Conservation (phyloP, 139 green algal species). For the Choricystis sp. region DNA sequence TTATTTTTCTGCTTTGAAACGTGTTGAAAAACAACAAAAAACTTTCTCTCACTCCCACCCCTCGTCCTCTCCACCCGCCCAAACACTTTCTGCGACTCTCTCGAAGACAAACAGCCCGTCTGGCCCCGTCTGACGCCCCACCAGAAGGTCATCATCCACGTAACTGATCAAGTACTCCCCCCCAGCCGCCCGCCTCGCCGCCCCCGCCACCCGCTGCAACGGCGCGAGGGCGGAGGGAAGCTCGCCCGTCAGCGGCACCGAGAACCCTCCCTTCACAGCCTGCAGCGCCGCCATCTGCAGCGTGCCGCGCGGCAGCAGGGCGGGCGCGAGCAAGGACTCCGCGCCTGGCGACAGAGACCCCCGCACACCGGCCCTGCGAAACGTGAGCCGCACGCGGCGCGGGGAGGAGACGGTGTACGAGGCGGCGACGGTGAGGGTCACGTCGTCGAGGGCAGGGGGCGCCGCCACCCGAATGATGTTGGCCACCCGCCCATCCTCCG, state of each 20-base stretch:
- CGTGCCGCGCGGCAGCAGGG: not conserved
- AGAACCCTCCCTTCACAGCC: not conserved
- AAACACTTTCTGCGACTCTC: too few species aligned
- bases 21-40: not conserved
- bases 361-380: not conserved
- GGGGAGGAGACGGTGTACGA: not conserved
- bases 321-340: not conserved
- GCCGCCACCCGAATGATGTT: not conserved
- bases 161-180: not conserved
- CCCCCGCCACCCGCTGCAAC: not conserved
- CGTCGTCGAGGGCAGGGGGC: too few species aligned
- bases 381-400: not conserved
- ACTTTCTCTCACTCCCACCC: not conserved
- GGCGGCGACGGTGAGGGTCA: not conserved
- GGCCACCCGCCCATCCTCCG: not conserved
- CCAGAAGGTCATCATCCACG: not conserved
- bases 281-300: not conserved
- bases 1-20: too few species aligned
- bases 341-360: not conserved
- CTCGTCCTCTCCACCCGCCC: not conserved
- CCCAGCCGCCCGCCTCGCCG: too few species aligned
- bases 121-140: not conserved
- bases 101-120: not conserved
- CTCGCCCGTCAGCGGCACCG: not conserved
- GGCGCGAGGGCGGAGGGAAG: not conserved